Percentiles rank a stretch among this genome's conserved stretches.
Evolutionary conservation across 108 stramenopile genomes (phyloP).

Genomic region (Epithemia pelagica): DNA sequence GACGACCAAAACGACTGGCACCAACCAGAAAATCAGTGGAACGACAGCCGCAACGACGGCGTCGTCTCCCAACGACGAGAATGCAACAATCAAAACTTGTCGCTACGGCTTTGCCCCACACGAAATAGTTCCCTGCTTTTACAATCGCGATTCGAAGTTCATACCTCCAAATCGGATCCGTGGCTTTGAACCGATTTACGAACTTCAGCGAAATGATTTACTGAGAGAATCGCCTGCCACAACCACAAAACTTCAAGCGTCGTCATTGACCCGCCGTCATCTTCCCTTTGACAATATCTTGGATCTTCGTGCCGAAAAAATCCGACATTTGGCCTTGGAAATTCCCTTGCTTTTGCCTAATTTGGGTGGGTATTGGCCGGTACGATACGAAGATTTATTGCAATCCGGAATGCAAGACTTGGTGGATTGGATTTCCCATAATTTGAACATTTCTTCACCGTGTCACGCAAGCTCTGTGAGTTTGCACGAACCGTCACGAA

Average conservation of each 20-base stretch:
- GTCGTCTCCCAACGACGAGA: background rate
- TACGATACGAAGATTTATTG: constrained; percentile 51
- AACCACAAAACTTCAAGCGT: background rate
- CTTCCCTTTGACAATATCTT: constrained; percentile 50
- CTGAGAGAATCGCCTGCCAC: background rate
- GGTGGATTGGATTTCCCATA: constrained; percentile 29
- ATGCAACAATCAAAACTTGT: constrained; percentile 18
- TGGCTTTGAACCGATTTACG: constrained; percentile 46
- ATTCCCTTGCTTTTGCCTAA: constrained; percentile 4
- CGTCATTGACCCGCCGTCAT: constrained; percentile 10
- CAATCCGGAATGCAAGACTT: constrained; percentile 35
- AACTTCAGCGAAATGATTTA: constrained; percentile 43
- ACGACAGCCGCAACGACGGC: background rate
- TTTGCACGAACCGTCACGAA: background rate
- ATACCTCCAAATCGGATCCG: constrained; percentile 3
- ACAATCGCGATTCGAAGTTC: background rate
- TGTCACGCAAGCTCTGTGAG: background rate
- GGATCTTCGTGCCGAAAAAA: constrained; percentile 54
- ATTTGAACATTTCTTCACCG: background rate
- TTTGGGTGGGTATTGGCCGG: constrained; percentile 24
- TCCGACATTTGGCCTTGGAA: constrained; percentile 37
- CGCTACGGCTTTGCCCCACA: constrained; percentile 39
- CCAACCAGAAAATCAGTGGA: background rate
- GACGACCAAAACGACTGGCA: background rate
- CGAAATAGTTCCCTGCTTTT: constrained; percentile 40